Evolutionary conservation across 2,329 filamentous ascomycete genomes (phyloP), one percentile per base, ranked within the genome.

Genomic region (Fulvia fulva): DNA sequence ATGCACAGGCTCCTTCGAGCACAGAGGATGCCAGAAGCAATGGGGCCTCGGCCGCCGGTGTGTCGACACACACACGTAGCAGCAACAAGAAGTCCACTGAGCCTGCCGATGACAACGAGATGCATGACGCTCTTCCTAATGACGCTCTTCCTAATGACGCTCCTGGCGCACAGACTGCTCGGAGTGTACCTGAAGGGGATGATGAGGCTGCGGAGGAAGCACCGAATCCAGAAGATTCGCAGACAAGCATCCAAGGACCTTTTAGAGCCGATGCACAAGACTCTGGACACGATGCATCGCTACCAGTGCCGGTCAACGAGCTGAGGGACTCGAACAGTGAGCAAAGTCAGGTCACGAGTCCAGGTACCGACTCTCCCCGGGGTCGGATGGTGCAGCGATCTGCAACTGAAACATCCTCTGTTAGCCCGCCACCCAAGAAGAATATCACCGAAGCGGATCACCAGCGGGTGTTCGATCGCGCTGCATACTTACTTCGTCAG

Each of bases 401-500:
- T n/a, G 7, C 11, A 5, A 50, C 47, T 5, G 23, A 50, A 9
- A 5, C 9, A 8, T n/a, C 51, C 5, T 47, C 43, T 16, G 22
- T 32, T 3, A 46, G 16, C 7, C 22, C 32, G 22, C 26, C 32
- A 44, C 53, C 19, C 23, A 53, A n/a, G 12, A 52, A 44, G 45
- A 70, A 67, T 63, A 71, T 58, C 16, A 66, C 60, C 59, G 71
- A 45, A 62, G 68, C 60, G 69, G 62, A 68, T 52, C 65, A 66
- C 50, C 60, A 66, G 52, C 58, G 58, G 65, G 75, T 75, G 3
- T 80, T 81, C 55, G 70, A 72, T n/a, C 72, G 78, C 26, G 79
- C 80, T 3, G 77, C 78, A 1, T 76, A 78, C 43, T 64, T 81
- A 0, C 70, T 81, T 5, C 72, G 75, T 1, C 75, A 80, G 57